Conservation (phyloP, 2,329 filamentous ascomycete species). For the Penicillium expansum region DNA sequence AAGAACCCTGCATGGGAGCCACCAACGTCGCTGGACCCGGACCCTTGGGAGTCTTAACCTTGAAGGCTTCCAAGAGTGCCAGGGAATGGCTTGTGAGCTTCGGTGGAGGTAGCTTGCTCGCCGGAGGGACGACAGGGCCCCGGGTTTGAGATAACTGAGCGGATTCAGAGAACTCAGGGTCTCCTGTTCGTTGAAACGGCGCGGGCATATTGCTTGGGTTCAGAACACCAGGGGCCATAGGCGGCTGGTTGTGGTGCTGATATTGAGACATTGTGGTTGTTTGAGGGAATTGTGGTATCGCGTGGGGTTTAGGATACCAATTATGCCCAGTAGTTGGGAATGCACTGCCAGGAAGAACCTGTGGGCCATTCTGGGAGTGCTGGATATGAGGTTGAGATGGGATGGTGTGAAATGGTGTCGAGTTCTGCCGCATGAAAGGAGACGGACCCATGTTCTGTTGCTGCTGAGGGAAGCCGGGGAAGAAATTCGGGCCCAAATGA, state of each 20-base stretch:
- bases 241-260: constrained; percentile 18
- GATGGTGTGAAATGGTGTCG: constrained; percentile 17
- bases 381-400: constrained; percentile 12
- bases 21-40: constrained; percentile 20
- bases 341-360: constrained; percentile 9
- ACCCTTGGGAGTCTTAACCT: constrained; percentile 33
- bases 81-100: constrained; percentile 58
- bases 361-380: constrained; percentile 7
- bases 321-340: constrained; percentile 16
- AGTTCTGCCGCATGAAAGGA: constrained; percentile 28
- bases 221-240: constrained; percentile 11
- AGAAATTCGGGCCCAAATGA: constrained; percentile 50
- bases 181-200: constrained; percentile 49
- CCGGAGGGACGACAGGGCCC: constrained; percentile 52
- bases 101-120: constrained; percentile 57
- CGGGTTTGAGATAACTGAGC: constrained; percentile 35
- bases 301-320: constrained; percentile 20
- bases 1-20: constrained; percentile 11
- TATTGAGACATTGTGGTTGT: constrained; percentile 19
- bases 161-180: constrained; percentile 44
- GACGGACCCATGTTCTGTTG: constrained; percentile 29
- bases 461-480: constrained; percentile 38
- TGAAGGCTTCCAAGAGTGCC: constrained; percentile 60
- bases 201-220: constrained; percentile 32
- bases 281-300: constrained; percentile 25